These are phyloP conservation scores for Colletotrichum viniferum DNA, from an alignment of 2,329 filamentous ascomycete genomes.

Conservation along the genomic window DNA sequence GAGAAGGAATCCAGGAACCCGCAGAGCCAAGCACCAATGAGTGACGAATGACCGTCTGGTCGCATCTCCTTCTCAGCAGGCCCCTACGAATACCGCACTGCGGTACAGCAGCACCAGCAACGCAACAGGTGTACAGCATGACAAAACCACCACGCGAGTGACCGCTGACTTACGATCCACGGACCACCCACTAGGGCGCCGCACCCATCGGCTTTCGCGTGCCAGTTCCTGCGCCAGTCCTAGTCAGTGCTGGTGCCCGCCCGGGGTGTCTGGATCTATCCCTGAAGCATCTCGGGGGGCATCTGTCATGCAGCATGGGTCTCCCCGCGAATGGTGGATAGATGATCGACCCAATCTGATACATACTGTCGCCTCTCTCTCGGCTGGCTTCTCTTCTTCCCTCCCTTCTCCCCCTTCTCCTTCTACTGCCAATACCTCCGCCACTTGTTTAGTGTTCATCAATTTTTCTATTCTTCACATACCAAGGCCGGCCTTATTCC, in stretches of 20 bases:
- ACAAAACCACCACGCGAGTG: conserved; percentile 10
- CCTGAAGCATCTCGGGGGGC: conserved; percentile 14
- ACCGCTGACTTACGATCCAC: conserved; percentile 3
- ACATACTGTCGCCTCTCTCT: conserved; percentile 24
- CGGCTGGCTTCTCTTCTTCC: background rate
- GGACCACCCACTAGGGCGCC: conserved; percentile 19
- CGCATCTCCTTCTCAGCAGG: background rate
- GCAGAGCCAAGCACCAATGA: background rate
- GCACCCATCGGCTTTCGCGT: conserved; percentile 22
- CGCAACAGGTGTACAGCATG: background rate
- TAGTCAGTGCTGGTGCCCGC: conserved; percentile 22
- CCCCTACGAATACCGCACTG: background rate
- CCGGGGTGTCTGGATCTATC: conserved; percentile 20
- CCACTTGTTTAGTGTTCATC: conserved; percentile 8
- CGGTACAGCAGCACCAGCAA: background rate
- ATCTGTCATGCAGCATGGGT: conserved; percentile 23
- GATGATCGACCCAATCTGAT: conserved; percentile 24
- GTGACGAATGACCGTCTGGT: background rate
- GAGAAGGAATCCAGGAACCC: background rate
- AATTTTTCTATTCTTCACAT: conserved; percentile 6
- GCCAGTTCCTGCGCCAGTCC: conserved; percentile 22
- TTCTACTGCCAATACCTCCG: background rate
- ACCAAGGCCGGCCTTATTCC: conserved; percentile 23
- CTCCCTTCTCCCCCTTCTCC: conserved; percentile 11
- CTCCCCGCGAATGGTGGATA: conserved; percentile 20